phyloP scores from a whole-genome alignment of 441 rosid genomes.

The Kokia cookei region DNA sequence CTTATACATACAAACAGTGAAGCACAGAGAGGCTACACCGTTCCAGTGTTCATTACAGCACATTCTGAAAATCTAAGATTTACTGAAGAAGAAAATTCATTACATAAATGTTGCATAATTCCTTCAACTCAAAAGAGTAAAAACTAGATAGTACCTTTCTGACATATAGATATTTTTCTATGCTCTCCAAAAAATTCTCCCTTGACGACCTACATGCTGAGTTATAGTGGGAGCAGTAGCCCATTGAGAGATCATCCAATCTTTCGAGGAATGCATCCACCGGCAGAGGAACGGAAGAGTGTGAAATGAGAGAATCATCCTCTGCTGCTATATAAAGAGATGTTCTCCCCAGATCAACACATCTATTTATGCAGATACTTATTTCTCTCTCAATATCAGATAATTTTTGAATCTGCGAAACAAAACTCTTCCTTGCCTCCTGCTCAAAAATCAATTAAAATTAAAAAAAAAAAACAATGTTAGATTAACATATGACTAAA shows the following conservation, averaged over 20 bases:
- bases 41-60: neutral
- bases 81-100: neutral
- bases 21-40: neutral
- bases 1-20: neutral
- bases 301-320: slow-evolving; percentile 61
- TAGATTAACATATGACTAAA: neutral
- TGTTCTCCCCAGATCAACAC: slow-evolving; percentile 49
- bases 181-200: slow-evolving; percentile 38
- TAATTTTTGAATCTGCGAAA: slow-evolving; percentile 30
- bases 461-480: neutral
- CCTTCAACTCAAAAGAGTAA: neutral
- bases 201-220: slow-evolving; percentile 31
- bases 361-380: slow-evolving; percentile 49
- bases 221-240: slow-evolving; percentile 38
- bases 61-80: neutral
- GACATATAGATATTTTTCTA: slow-evolving; percentile 38
- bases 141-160: slow-evolving; percentile 31
- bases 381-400: slow-evolving; percentile 50
- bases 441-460: slow-evolving; percentile 12
- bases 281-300: slow-evolving; percentile 61
- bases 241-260: slow-evolving; percentile 60
- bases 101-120: neutral
- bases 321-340: slow-evolving; percentile 61
- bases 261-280: slow-evolving; percentile 49
- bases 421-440: slow-evolving; percentile 47